Percentiles rank a stretch among this genome's conserved stretches.
Evolutionary conservation across 306 rosid species (phyloP).

Genomic region (Dalbergia cultrata): DNA sequence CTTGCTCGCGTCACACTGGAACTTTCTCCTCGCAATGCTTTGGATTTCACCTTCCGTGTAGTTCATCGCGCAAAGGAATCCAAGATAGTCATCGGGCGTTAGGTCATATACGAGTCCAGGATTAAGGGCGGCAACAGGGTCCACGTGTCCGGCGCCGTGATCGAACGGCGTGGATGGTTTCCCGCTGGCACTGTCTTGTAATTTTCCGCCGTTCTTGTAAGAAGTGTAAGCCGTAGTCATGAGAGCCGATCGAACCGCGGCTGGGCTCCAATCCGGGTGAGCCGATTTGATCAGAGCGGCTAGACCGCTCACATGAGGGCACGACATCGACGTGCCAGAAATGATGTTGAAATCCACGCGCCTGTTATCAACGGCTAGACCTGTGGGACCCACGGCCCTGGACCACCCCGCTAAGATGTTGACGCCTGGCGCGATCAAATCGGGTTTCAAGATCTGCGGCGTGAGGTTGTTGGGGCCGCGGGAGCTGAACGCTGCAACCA

Average conservation of each 20-base stretch:
- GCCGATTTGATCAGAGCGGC: conserved; percentile 83
- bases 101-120: conserved; percentile 89
- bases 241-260: conserved; percentile 81
- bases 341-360: conserved; percentile 92
- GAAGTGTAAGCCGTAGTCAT: conserved; percentile 91
- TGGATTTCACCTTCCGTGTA: conserved; percentile 59
- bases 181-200: conserved; percentile 73
- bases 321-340: conserved; percentile 97
- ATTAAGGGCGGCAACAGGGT: conserved; percentile 69
- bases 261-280: conserved; percentile 95
- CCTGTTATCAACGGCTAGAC: conserved; percentile 61
- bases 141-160: conserved; percentile 94
- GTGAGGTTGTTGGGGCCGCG: conserved; percentile 83
- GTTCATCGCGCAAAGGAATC: conserved; percentile 77
- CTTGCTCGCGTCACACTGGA: conserved; percentile 65
- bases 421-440: conserved; percentile 94
- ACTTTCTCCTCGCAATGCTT: conserved; percentile 62
- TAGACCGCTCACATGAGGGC: conserved; percentile 94
- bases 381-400: conserved; percentile 72
- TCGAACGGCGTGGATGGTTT: conserved; percentile 83
- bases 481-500: conserved; percentile 92
- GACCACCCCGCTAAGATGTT: conserved; percentile 96
- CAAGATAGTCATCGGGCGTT: conserved; percentile 68
- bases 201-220: conserved; percentile 63
- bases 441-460: conserved; percentile 78